phyloP scores from a whole-genome alignment of 345 rosid species.

The Syzygium oleosum region DNA sequence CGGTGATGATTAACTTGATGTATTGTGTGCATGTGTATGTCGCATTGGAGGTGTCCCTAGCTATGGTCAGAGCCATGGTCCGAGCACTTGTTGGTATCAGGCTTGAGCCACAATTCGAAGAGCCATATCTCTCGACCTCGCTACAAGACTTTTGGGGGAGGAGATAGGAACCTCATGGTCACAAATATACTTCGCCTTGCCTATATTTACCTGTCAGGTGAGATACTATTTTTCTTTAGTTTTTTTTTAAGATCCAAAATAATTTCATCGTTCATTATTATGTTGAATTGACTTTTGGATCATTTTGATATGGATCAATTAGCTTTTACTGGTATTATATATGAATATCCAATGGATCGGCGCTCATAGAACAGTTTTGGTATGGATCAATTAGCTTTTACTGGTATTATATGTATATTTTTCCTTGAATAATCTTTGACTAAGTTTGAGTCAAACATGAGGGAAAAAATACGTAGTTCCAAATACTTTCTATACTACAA shows the following conservation, averaged over 20 bases:
- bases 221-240: background rate
- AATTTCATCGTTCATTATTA: too few species aligned
- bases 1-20: constrained; percentile 19
- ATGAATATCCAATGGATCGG: background rate
- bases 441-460: too few species aligned
- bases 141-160: constrained; percentile 79
- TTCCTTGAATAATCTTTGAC: too few species aligned
- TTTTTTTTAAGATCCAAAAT: background rate
- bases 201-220: constrained; percentile 32
- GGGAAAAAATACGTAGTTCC: too few species aligned
- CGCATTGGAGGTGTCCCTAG: constrained; percentile 37
- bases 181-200: constrained; percentile 44
- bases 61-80: constrained; percentile 23
- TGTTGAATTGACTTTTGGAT: background rate
- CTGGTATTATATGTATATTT: too few species aligned
- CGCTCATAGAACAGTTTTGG: background rate
- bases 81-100: constrained; percentile 18
- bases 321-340: background rate
- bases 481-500: too few species aligned
- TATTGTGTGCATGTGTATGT: constrained; percentile 34
- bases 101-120: constrained; percentile 50
- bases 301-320: background rate
- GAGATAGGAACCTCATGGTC: constrained; percentile 64
- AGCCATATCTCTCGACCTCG: constrained; percentile 55
- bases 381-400: background rate